These are phyloP conservation scores for Lecanicillium sp. DNA, from an alignment of 2,329 filamentous ascomycete genomes.

Conservation along the genomic window DNA sequence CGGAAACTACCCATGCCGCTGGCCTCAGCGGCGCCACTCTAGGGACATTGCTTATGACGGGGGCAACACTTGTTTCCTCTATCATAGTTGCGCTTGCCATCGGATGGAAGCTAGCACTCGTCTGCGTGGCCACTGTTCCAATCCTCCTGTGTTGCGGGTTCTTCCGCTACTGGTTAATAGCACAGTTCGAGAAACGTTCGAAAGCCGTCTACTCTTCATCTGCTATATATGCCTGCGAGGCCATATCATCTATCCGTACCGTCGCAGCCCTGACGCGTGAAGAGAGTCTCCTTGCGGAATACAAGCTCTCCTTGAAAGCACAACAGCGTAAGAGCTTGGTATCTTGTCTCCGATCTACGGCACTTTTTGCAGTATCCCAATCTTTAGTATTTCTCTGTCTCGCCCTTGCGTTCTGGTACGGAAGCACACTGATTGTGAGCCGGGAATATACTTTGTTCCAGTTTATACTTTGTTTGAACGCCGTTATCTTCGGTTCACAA, in stretches of 20 bases:
- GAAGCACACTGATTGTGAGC: constrained; percentile 66
- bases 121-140: constrained; percentile 73
- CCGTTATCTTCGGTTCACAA: constrained; percentile 86
- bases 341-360: constrained; percentile 70
- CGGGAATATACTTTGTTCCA: constrained; percentile 71
- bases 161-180: constrained; percentile 78
- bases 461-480: constrained; percentile 87
- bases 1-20: constrained; percentile 81
- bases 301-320: constrained; percentile 57
- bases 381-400: constrained; percentile 77
- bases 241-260: constrained; percentile 87
- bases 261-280: constrained; percentile 89
- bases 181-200: constrained; percentile 70
- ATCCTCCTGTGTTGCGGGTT: constrained; percentile 76
- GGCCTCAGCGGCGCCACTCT: constrained; percentile 84
- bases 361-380: constrained; percentile 78
- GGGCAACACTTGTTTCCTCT: constrained; percentile 71
- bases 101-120: constrained; percentile 82
- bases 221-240: constrained; percentile 85
- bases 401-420: constrained; percentile 90
- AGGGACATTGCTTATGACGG: constrained; percentile 75
- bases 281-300: constrained; percentile 67
- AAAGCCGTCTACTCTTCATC: constrained; percentile 75
- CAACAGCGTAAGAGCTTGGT: constrained; percentile 64
- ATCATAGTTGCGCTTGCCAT: constrained; percentile 65